A percentile compares a stretch with the other conserved stretches of the same genome.
phyloP scores from a whole-genome alignment of 1,284 basidiomycete genomes.

The Agroathelia rolfsii region DNA sequence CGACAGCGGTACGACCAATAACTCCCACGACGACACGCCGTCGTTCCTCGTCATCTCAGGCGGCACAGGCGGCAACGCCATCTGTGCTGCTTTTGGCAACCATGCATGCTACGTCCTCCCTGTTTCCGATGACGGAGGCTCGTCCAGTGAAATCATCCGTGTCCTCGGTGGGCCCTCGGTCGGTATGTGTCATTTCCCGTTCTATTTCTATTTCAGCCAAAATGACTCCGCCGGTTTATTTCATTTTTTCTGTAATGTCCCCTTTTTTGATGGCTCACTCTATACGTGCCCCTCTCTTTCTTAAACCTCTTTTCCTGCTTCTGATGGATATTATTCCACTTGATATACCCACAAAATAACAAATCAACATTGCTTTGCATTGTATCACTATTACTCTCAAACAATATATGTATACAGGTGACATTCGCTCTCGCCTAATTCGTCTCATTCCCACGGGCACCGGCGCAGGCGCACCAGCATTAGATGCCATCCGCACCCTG shows the following conservation, averaged over 20 bases:
- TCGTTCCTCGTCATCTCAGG: slow-evolving; percentile 67
- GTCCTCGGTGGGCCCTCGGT: slow-evolving; percentile 78
- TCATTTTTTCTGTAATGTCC: too few relatives aligned
- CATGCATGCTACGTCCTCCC: slow-evolving; percentile 66
- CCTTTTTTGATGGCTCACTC: not conserved
- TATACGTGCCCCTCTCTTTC: too few relatives aligned
- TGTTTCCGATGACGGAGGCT: slow-evolving; percentile 82
- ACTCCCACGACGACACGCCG: slow-evolving; percentile 10
- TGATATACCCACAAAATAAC: too few relatives aligned
- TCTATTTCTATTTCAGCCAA: slow-evolving; percentile 6
- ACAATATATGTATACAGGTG: slow-evolving; percentile 48
- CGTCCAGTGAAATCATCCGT: slow-evolving; percentile 77
- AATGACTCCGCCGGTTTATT: slow-evolving; percentile 8
- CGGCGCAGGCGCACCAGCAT: too few relatives aligned
- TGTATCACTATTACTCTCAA: too few relatives aligned
- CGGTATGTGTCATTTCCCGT: slow-evolving; percentile 31
- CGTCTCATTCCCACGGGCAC: slow-evolving; percentile 78
- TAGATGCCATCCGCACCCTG: slow-evolving; percentile 64
- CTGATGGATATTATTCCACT: too few relatives aligned
- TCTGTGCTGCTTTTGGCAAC: slow-evolving; percentile 63
- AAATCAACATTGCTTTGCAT: too few relatives aligned
- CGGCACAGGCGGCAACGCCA: slow-evolving; percentile 76
- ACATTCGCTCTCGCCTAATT: slow-evolving; percentile 75
- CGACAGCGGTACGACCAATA: slow-evolving; percentile 6
- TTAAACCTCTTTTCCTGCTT: too few relatives aligned